phyloP scores from a whole-genome alignment of 768 basidiomycete genomes.

The Leccinum obscurum region DNA sequence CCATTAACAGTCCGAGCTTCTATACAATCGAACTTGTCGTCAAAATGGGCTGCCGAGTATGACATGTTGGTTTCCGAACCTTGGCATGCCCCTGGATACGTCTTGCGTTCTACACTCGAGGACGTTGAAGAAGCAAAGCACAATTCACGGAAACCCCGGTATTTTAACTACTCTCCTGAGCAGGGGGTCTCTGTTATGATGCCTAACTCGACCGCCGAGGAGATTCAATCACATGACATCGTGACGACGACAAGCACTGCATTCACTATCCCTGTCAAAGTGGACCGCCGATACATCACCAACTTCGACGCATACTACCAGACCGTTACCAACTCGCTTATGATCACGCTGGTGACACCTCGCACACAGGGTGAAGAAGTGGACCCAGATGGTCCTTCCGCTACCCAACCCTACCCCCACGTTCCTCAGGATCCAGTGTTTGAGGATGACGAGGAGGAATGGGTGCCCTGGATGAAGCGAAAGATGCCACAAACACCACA shows the following conservation, averaged over 20 bases:
- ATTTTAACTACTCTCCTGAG: not conserved
- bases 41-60: not conserved
- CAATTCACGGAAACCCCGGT: not conserved
- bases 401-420: not conserved
- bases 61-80: not conserved
- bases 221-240: not conserved
- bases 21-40: not conserved
- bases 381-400: not conserved
- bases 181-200: not conserved
- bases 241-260: not conserved
- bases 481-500: not conserved
- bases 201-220: not conserved
- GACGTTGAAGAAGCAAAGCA: not conserved
- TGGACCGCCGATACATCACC: not conserved
- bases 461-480: constrained; percentile 9
- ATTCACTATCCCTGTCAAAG: not conserved
- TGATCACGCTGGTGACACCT: not conserved
- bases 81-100: not conserved
- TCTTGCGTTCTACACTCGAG: constrained; percentile 2
- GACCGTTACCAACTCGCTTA: not conserved
- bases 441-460: constrained; percentile 9
- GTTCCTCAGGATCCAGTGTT: not conserved
- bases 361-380: not conserved
- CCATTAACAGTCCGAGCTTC: not conserved
- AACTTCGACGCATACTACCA: constrained; percentile 9